Base-by-base conservation (phyloP, 2,329 filamentous ascomycete genomes). In the Diplodia corticola region DNA sequence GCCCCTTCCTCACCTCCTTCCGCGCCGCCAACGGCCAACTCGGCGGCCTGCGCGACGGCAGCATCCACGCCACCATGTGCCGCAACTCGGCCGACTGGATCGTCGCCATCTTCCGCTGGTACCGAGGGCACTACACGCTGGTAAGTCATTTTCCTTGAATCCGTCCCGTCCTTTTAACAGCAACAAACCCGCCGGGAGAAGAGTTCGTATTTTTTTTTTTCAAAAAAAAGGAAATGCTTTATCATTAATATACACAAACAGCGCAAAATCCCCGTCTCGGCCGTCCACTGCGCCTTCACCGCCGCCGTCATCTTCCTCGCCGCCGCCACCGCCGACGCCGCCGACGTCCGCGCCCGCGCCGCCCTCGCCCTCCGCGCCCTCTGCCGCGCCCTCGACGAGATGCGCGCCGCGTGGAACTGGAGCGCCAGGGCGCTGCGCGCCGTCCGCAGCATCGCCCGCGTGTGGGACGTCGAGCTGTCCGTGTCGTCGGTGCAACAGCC, bases 281-380 rank as follows among this genome's bases (percentile, higher is more conserved):
- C 55, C 0, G 55, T 60, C 1, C 55, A 60, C 37, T 60, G 55
- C 30, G 55, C 55, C 12, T 60, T 60, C 55, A 60, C 55, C 3
- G 55, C 55, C 24, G 55, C 55, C 3, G 44, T 60, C 13, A 46
- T 46, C 5, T 60, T 60, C 17, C 55, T 60, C 22, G 15, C 20
- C 1, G 55, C 17, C 5, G 37, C 55, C 20, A 48, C 55, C 2
- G 30, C 55, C 3, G 28, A 15, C 12, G 22, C 48, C 1, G 44
- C 17, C 4, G 22, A 30, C 10, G 15, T 20, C 15, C 24, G 22
- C 17, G 22, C 37, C 55, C 3, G 33, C 22, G 37, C 24, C 48
- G 1, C 3, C 24, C 37, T 48, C 48, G 7, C 48, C 30, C 2
- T 46, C 13, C n/a, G n/a, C n/a, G n/a, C n/a, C 13, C 3, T 46